These are phyloP conservation scores for Iberis amara DNA, from an alignment of 441 rosid species.

Conservation along the genomic window DNA sequence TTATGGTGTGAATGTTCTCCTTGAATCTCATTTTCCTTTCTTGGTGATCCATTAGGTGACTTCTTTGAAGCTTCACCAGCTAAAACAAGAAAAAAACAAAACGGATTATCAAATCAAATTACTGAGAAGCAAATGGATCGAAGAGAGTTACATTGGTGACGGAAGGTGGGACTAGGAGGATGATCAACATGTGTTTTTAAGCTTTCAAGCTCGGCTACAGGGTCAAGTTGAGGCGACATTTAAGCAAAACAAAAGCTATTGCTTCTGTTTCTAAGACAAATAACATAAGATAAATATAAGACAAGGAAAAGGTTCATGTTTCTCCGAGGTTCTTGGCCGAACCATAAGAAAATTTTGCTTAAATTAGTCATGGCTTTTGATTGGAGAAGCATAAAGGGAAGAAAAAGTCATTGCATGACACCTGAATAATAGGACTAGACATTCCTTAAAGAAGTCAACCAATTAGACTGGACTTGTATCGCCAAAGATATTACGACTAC, in stretches of 20 bases:
- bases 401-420: conserved; percentile 13
- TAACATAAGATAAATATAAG: conserved; percentile 20
- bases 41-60: conserved; percentile 32
- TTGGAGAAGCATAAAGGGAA: background rate
- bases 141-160: conserved; percentile 42
- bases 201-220: conserved; percentile 36
- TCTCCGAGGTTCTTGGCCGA: conserved; percentile 31
- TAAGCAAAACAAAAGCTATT: conserved; percentile 1
- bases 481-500: no score
- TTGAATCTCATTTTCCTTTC: conserved; percentile 39
- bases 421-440: no score
- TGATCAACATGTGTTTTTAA: conserved; percentile 33
- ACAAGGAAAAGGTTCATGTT: background rate
- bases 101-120: background rate
- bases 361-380: conserved; percentile 20
- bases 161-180: conserved; percentile 28
- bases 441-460: no score
- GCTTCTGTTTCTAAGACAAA: conserved; percentile 6
- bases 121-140: background rate
- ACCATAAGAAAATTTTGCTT: conserved; percentile 20
- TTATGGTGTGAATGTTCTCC: conserved; percentile 44
- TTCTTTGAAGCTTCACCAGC: conserved; percentile 39
- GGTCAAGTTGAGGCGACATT: conserved; percentile 33
- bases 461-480: no score
- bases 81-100: background rate